Percentiles rank a stretch among this genome's conserved stretches.
Conservation (phyloP, 2,329 filamentous ascomycete species). For the Nectriaceae sp. region DNA sequence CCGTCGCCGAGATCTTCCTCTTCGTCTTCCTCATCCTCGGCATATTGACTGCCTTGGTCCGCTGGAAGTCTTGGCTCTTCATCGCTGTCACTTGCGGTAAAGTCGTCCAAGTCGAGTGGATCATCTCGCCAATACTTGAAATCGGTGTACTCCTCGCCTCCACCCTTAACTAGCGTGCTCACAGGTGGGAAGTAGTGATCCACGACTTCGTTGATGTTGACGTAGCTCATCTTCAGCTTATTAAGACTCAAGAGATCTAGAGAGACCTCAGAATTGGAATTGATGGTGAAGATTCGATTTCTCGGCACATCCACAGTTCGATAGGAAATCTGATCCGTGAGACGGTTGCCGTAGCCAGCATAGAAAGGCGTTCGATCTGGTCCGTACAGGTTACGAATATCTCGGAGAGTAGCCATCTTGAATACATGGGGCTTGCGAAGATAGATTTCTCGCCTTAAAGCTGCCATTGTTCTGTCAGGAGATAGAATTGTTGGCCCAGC, state of each 20-base stretch:
- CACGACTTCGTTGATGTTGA: constrained; percentile 94
- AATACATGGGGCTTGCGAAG: constrained; percentile 96
- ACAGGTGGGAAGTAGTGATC: constrained; percentile 98
- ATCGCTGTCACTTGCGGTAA: constrained; percentile 76
- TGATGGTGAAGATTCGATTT: constrained; percentile 97
- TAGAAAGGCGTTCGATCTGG: constrained; percentile 83
- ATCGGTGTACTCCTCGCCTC: constrained; percentile 93
- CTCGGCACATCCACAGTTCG: constrained; percentile 93
- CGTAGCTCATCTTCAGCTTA: constrained; percentile 94
- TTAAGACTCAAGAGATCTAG: constrained; percentile 88
- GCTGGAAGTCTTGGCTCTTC: constrained; percentile 55
- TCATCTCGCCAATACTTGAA: constrained; percentile 95
- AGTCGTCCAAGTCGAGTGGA: constrained; percentile 83
- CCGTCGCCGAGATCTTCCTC: constrained; percentile 43
- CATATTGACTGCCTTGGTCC: constrained; percentile 45
- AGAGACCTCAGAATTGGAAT: constrained; percentile 93
- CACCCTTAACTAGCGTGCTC: constrained; percentile 80
- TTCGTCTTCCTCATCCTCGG: constrained; percentile 44
- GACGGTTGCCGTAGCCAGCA: constrained; percentile 92
- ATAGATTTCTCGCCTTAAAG: constrained; percentile 88
- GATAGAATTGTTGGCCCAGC: constrained; percentile 93
- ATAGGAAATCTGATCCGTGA: constrained; percentile 96
- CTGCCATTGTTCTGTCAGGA: constrained; percentile 92
- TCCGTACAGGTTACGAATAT: constrained; percentile 88
- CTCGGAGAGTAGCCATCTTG: constrained; percentile 97